phyloP scores from a whole-genome alignment of 805 yeast genomes.

The Cyberlindnera misumaiensis region DNA sequence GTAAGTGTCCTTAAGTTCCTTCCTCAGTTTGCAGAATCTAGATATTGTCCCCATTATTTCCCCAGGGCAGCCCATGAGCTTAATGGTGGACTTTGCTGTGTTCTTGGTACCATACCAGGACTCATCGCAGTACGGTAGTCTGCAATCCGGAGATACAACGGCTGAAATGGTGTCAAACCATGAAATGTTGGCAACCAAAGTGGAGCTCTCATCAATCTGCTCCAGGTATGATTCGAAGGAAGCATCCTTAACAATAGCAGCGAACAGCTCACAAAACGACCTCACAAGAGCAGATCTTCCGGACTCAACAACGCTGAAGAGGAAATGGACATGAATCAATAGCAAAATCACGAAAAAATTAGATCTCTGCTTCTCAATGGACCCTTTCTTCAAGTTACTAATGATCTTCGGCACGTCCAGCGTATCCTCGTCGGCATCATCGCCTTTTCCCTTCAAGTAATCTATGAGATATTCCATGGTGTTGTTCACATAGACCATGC shows the following conservation, averaged over 20 bases:
- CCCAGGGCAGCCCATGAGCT: conserved; percentile 57
- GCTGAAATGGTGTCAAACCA: conserved; percentile 58
- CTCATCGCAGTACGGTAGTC: conserved; percentile 46
- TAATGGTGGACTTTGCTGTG: conserved; percentile 40
- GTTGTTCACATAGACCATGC: conserved; percentile 47
- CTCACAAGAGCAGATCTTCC: conserved; percentile 48
- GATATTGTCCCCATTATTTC: conserved; percentile 43
- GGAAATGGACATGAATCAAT: conserved; percentile 45
- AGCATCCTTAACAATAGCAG: conserved; percentile 41
- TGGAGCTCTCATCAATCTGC: conserved; percentile 41
- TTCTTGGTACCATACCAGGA: conserved; percentile 44
- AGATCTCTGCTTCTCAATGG: conserved; percentile 29
- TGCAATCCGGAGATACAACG: conserved; percentile 48
- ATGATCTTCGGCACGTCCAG: conserved; percentile 30
- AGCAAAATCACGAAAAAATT: conserved; percentile 43
- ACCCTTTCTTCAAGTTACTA: conserved; percentile 29
- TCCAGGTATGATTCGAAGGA: conserved; percentile 37
- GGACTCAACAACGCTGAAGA: conserved; percentile 47
- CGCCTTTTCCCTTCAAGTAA: conserved; percentile 29
- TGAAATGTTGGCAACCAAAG: conserved; percentile 43
- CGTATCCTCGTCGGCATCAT: conserved; percentile 12
- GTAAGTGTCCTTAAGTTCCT: conserved; percentile 19
- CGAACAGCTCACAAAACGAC: conserved; percentile 41
- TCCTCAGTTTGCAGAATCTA: conserved; percentile 35
- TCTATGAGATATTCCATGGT: conserved; percentile 49